Percentiles rank a stretch among this genome's conserved stretches.
These are phyloP conservation scores for Podaxis sp. DNA, from an alignment of 768 basidiomycete species.

Conservation along the genomic window DNA sequence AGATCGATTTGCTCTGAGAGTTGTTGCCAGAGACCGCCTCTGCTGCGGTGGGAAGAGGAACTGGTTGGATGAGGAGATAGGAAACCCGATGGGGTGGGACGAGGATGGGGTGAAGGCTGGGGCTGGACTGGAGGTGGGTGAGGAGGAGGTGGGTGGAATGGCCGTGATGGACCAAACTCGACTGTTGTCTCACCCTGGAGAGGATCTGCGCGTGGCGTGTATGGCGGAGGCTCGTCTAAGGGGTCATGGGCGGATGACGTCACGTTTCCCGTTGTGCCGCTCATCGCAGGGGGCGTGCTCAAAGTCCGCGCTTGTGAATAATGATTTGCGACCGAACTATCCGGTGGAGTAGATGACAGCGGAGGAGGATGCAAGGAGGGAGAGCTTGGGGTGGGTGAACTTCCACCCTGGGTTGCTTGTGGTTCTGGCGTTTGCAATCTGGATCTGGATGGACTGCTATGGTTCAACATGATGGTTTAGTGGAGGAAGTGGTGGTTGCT, in stretches of 20 bases:
- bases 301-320: not conserved
- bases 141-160: slow-evolving; percentile 44
- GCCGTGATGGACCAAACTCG: slow-evolving; percentile 56
- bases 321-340: not conserved
- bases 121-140: slow-evolving; percentile 8
- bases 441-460: not conserved
- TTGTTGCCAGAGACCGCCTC: not conserved
- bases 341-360: not conserved
- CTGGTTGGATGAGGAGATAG: slow-evolving; percentile 3
- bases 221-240: slow-evolving; percentile 69
- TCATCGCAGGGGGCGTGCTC: not conserved
- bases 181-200: slow-evolving; percentile 57
- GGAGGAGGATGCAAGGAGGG: not conserved
- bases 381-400: not conserved
- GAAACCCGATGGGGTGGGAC: not conserved
- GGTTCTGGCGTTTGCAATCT: not conserved
- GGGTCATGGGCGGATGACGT: not conserved
- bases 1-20: not conserved
- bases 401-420: not conserved
- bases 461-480: not conserved
- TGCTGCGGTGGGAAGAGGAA: not conserved
- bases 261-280: not conserved
- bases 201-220: slow-evolving; percentile 52
- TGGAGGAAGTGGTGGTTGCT: not conserved
- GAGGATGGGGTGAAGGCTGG: slow-evolving; percentile 6